Evolutionary conservation across 2,329 filamentous ascomycete genomes (phyloP), one percentile per base, ranked within the genome.

Genomic region (Cladosporium sp.): DNA sequence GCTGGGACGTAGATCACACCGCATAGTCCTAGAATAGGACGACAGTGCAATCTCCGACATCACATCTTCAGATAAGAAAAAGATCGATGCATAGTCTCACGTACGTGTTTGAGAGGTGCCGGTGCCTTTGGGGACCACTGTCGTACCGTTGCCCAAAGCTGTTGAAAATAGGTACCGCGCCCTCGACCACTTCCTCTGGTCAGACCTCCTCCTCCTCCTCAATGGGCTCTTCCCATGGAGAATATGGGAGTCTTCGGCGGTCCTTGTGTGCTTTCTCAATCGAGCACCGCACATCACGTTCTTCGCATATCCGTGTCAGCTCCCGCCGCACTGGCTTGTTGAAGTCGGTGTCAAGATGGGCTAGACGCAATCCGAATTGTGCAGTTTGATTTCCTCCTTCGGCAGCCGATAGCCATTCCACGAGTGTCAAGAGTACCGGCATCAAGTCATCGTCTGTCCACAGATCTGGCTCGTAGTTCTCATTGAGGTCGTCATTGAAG

Each of bases 361-460:
- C 4, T 10, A 65, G 26, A 59, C 15, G 54, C 55, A 65, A 44
- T 51, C 15, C 63, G 28, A 65, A 65, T 8, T n/a, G 14, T 21
- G 63, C 41, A 3, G 2, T 18, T 54, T 59, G 14, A 8, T 38
- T 26, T 6, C 63, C 57, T 41, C 10, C 3, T 32, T 49, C 8
- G n/a, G 4, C 11, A 51, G 34, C 34, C 28, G 63, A 49, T 32
- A 59, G 15, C 63, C 63, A 65, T 14, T 65, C 28, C 18, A 59
- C 38, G 12, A 65, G 32, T 3, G 26, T 59, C 26, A 32, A 26
- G 36, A 65, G 18, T 1, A 59, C 15, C 30, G 49, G 52, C 62
- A 57, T 59, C 26, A 65, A 38, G 6, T 65, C 41, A 3, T 59
- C 11, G 8, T 65, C 63, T 15, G 18, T 30, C 63, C 63, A 65